Evolutionary conservation across 805 yeast genomes (phyloP).

Genomic region (Candida methanosorbosa): DNA sequence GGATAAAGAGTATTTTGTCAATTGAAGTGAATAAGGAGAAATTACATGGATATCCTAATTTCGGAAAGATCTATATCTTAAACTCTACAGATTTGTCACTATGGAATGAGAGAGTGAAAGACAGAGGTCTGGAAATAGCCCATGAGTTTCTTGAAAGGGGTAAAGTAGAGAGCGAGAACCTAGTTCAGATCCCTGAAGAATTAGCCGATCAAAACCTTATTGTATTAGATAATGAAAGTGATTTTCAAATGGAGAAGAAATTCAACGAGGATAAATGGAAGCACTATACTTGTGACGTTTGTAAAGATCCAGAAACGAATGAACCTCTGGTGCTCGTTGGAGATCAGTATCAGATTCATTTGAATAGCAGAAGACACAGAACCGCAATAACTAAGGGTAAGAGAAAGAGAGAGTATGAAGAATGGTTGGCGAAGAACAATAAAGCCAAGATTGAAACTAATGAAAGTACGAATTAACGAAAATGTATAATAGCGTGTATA

Average conservation of each 20-base stretch:
- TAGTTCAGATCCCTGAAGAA: conserved; percentile 10
- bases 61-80: conserved; percentile 57
- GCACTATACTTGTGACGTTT: conserved; percentile 59
- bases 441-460: background rate
- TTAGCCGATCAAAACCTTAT: conserved; percentile 1
- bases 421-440: conserved; percentile 18
- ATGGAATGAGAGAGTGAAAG: conserved; percentile 54
- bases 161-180: background rate
- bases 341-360: conserved; percentile 61
- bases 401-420: conserved; percentile 46
- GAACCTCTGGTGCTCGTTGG: conserved; percentile 64
- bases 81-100: conserved; percentile 64
- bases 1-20: conserved; percentile 71
- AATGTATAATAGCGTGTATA: too few species aligned
- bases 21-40: conserved; percentile 47
- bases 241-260: conserved; percentile 3
- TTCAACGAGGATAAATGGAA: conserved; percentile 39
- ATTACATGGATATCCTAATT: conserved; percentile 37
- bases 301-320: conserved; percentile 43
- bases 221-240: conserved; percentile 1
- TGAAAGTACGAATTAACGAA: too few species aligned
- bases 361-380: conserved; percentile 60
- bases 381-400: conserved; percentile 38
- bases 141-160: conserved; percentile 15
- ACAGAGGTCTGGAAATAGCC: conserved; percentile 46